Evolutionary conservation across 495 filamentous ascomycete genomes (phyloP).

Genomic region (Penicillium herquei): DNA sequence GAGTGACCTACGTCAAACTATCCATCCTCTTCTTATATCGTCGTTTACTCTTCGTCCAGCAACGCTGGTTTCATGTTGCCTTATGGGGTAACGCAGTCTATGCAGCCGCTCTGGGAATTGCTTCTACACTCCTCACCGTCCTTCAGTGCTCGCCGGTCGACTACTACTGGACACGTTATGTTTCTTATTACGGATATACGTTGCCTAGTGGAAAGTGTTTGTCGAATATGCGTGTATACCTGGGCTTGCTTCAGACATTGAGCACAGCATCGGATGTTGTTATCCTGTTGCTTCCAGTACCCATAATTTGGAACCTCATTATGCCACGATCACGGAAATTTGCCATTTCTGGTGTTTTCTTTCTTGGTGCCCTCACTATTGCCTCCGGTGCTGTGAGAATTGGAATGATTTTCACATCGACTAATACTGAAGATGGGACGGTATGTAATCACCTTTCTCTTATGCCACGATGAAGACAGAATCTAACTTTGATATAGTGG

Average conservation of each 20-base stretch:
- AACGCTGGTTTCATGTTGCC: slow-evolving; percentile 4
- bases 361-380: slow-evolving; percentile 1
- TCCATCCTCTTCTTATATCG: slow-evolving; percentile 6
- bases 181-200: background rate
- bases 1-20: slow-evolving; percentile 2
- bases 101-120: background rate
- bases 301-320: background rate
- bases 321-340: background rate
- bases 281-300: slow-evolving; percentile 2
- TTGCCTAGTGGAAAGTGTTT: background rate
- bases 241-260: background rate
- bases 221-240: background rate
- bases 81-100: slow-evolving; percentile 2
- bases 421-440: background rate
- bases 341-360: slow-evolving; percentile 2
- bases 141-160: slow-evolving; percentile 3
- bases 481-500: background rate
- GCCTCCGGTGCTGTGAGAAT: slow-evolving; percentile 2
- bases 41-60: background rate
- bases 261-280: slow-evolving; percentile 3
- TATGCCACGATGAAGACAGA: background rate
- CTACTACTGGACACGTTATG: slow-evolving; percentile 2
- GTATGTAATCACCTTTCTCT: background rate
- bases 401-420: background rate
- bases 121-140: background rate